Percentiles rank a stretch among this genome's conserved stretches.
Evolutionary conservation across 1,284 basidiomycete species (phyloP).

Genomic region (Rhodotorula sp.): DNA sequence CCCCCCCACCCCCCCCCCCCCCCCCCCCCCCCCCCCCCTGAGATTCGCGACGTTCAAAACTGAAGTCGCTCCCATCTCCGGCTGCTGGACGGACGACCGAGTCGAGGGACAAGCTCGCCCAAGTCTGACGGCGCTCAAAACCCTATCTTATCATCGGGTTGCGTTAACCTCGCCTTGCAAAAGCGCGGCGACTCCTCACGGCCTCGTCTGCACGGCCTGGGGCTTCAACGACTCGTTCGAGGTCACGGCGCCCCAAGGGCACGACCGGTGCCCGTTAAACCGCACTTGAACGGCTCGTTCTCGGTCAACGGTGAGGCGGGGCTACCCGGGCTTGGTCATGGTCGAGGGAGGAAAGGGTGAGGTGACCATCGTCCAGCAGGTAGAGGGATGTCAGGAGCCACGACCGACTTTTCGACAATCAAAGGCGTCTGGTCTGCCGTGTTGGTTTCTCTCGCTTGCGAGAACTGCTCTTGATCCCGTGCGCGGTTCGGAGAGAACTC

Average conservation of each 20-base stretch:
- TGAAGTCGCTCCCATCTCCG: slow-evolving; percentile 7
- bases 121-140: neutral
- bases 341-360: slow-evolving; percentile 2
- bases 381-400: neutral
- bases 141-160: neutral
- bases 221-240: slow-evolving; percentile 1
- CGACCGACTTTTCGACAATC: no score
- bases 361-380: neutral
- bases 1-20: no score
- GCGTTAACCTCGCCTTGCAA: neutral
- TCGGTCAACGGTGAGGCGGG: slow-evolving; percentile 1
- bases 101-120: neutral
- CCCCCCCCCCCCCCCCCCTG: no score
- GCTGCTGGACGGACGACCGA: neutral
- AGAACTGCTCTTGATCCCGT: no score
- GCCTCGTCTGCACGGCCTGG: slow-evolving; percentile 6
- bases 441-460: no score
- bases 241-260: slow-evolving; percentile 15
- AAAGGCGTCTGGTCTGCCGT: no score
- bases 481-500: no score
- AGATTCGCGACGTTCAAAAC: slow-evolving; percentile 5
- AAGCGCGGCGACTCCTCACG: slow-evolving; percentile 1
- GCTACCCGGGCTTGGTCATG: neutral
- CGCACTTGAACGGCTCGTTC: slow-evolving; percentile 3
- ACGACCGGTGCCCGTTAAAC: slow-evolving; percentile 2